Evolutionary conservation across 129 eudicot species (phyloP), one percentile per base, ranked within the genome.

Genomic region (Mikania micrantha): DNA sequence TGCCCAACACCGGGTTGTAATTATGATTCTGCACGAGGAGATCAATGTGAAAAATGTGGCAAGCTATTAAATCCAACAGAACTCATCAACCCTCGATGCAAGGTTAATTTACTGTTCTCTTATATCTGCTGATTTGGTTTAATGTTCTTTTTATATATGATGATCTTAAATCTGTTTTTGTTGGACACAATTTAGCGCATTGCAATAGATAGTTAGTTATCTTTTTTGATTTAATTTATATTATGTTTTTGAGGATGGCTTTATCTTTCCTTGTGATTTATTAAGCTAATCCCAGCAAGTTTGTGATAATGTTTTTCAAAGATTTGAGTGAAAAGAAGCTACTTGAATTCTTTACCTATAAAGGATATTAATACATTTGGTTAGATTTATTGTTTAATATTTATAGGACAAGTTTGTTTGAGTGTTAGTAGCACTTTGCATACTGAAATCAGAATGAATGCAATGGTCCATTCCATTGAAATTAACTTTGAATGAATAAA

Each of bases 11-110:
- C 76, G 58, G 95, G 90, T 22, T 93, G 98, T 76, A 80, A 86
- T 68, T 88, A 93, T 80, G 96, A 86, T 66, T 85, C 99, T 77
- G 99, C 99, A 27, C 86, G 99, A 67, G 99, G 99, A 19, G 99
- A 93, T 82, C 96, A 93, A 60, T 93, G 96, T 75, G 99, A 93
- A 54, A 85, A 93, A 36, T 93, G 99, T 71, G 88, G 93, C 21
- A 87, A 87, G 80, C 87, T 89, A n/a, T 68, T 94, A 52, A 90
- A 94, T 79, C 95, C 99, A 19, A 85, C 95, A 5, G 99, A 94
- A 71, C 75, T 94, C 21, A 63, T 78, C 32, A 79, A 82, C 41
- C 99, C 99, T n/a, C 83, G 77, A 75, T 94, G 99, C 93, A 94
- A 94, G 95, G 99, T 86, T 32, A 52, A 44, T 21, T 34, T 17